Conservation (phyloP, 2,329 filamentous ascomycete genomes). For the Eurotiales sp. region DNA sequence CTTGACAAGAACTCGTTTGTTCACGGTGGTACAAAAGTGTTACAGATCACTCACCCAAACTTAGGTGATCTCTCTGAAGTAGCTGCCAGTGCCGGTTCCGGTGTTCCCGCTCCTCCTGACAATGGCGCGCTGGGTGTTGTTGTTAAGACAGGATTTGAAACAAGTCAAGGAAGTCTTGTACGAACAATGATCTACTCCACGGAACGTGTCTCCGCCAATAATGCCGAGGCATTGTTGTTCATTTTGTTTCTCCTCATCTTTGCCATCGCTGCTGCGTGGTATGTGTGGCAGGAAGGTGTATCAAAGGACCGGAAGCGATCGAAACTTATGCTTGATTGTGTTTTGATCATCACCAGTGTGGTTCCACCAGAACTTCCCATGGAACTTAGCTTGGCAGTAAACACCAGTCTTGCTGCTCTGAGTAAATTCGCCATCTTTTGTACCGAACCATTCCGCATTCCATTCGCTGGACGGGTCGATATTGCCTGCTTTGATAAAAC, state of each 20-base stretch:
- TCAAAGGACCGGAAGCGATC: slow-evolving; percentile 91
- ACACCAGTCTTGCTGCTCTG: slow-evolving; percentile 90
- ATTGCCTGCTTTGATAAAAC: slow-evolving; percentile 99
- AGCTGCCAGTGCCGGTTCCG: slow-evolving; percentile 66
- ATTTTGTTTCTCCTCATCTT: slow-evolving; percentile 96
- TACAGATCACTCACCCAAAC: slow-evolving; percentile 88
- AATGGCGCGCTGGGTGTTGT: slow-evolving; percentile 92
- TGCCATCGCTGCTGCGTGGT: slow-evolving; percentile 96
- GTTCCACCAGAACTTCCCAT: slow-evolving; percentile 98
- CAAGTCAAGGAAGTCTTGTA: slow-evolving; percentile 93
- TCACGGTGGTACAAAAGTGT: slow-evolving; percentile 94
- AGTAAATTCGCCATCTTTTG: slow-evolving; percentile 98
- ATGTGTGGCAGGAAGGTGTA: slow-evolving; percentile 97
- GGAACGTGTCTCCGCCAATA: slow-evolving; percentile 97
- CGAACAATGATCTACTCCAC: slow-evolving; percentile 99
- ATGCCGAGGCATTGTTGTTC: slow-evolving; percentile 92
- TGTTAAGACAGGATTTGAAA: slow-evolving; percentile 97
- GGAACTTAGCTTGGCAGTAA: slow-evolving; percentile 95
- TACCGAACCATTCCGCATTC: slow-evolving; percentile 97
- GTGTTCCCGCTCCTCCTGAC: slow-evolving; percentile 80
- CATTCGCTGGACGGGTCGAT: slow-evolving; percentile 91
- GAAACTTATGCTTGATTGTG: slow-evolving; percentile 92
- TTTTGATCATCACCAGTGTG: slow-evolving; percentile 96
- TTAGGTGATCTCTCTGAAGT: slow-evolving; percentile 62
- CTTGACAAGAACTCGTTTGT: slow-evolving; percentile 96